Percentiles rank a stretch among this genome's conserved stretches.
These are phyloP conservation scores for Apiosordaria backusii DNA, from an alignment of 495 filamentous ascomycete genomes.

Conservation along the genomic window DNA sequence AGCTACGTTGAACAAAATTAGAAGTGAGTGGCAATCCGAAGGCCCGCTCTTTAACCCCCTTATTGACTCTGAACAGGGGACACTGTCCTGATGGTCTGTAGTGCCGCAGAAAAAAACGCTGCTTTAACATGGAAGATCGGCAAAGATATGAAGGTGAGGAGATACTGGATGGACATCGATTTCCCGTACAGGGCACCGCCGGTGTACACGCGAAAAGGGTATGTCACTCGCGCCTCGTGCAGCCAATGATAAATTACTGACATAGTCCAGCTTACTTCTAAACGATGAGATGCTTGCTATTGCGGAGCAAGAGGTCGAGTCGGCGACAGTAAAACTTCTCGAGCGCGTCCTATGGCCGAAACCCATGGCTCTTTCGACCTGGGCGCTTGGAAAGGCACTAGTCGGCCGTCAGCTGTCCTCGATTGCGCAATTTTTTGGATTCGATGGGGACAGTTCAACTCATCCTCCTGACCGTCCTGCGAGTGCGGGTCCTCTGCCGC, in stretches of 20 bases:
- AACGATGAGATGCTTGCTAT: conserved; percentile 31
- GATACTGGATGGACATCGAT: conserved; percentile 39
- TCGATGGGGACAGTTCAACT: not conserved
- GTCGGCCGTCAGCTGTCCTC: conserved; percentile 28
- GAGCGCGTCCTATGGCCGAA: conserved; percentile 37
- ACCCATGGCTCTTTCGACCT: conserved; percentile 32
- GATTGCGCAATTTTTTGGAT: conserved; percentile 33
- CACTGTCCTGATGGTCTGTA: conserved; percentile 28
- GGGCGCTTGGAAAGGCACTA: conserved; percentile 33
- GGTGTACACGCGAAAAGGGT: conserved; percentile 35
- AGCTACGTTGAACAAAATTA: conserved; percentile 44
- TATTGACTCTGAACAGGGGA: conserved; percentile 25
- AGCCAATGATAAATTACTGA: not conserved
- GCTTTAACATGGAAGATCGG: conserved; percentile 21
- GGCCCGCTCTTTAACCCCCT: not conserved
- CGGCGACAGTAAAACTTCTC: conserved; percentile 26
- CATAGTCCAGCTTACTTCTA: conserved; percentile 22
- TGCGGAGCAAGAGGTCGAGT: conserved; percentile 29
- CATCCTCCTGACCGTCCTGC: not conserved
- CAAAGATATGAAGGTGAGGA: conserved; percentile 22
- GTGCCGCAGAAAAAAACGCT: conserved; percentile 13
- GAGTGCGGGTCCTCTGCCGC: not conserved
- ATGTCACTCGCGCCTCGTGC: not conserved
- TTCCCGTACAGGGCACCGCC: conserved; percentile 42
- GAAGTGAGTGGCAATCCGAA: conserved; percentile 38